phyloP scores from a whole-genome alignment of 2,329 filamentous ascomycete genomes.

The Gaeumannomyces tritici region DNA sequence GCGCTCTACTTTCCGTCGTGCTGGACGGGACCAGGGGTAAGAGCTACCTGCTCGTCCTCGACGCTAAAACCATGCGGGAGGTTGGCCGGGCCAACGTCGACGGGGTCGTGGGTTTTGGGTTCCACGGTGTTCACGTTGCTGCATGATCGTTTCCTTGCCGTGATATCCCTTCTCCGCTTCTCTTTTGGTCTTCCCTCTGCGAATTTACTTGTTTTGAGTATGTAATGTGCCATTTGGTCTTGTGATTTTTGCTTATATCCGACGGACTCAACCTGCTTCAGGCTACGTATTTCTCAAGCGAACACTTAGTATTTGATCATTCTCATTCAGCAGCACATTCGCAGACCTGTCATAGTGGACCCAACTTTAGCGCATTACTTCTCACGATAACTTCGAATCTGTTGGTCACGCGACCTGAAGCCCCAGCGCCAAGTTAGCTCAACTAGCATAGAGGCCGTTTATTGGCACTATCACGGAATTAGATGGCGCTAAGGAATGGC shows the following conservation, averaged over 20 bases:
- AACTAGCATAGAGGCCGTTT: too few species aligned
- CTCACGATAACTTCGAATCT: too few species aligned
- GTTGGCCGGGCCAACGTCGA: slow-evolving; percentile 52
- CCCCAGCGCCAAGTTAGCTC: too few species aligned
- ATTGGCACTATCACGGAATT: too few species aligned
- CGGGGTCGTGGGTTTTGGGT: slow-evolving; percentile 51
- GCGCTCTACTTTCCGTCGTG: slow-evolving; percentile 52
- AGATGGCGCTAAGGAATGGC: too few species aligned
- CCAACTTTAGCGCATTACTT: too few species aligned
- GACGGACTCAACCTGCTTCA: too few species aligned
- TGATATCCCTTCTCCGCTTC: neutral
- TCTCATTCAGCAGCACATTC: too few species aligned
- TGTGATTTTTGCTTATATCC: neutral
- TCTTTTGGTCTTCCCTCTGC: neutral
- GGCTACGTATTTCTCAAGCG: too few species aligned
- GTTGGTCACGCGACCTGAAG: too few species aligned
- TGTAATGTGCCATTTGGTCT: neutral
- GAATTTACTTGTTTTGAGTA: neutral
- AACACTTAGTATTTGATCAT: too few species aligned
- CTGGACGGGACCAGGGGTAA: slow-evolving; percentile 47
- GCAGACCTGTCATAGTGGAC: too few species aligned
- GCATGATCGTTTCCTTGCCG: neutral
- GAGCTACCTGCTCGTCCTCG: slow-evolving; percentile 58
- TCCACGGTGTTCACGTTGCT: slow-evolving; percentile 47
- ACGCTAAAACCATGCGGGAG: slow-evolving; percentile 54